Conservation (phyloP, 2,329 filamentous ascomycete genomes). For the Celoporthe dispersa region DNA sequence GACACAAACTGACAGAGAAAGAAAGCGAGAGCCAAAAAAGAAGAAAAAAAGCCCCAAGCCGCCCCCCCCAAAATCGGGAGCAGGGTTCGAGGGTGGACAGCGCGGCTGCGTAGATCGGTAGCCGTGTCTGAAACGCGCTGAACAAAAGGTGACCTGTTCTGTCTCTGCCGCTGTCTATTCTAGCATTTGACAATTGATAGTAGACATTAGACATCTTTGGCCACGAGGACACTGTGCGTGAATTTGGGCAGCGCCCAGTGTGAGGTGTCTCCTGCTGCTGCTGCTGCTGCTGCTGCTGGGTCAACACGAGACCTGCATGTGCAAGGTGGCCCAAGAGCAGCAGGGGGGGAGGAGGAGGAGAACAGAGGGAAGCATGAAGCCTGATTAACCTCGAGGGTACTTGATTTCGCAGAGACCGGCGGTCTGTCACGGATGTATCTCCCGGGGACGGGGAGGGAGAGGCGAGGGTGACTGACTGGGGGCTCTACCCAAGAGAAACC, state of each 20-base stretch:
- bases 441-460: too few relatives aligned
- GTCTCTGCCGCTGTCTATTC: not conserved
- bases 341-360: not conserved
- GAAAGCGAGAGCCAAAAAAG: not conserved
- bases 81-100: conserved; percentile 12
- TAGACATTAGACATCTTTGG: too few relatives aligned
- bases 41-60: not conserved
- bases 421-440: conserved; percentile 22
- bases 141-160: conserved; percentile 25
- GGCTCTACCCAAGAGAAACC: conserved; percentile 7
- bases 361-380: not conserved
- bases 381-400: conserved; percentile 16
- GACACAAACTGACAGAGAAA: not conserved
- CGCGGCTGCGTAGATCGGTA: conserved; percentile 28
- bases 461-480: not conserved
- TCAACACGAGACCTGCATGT: conserved; percentile 22
- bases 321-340: not conserved
- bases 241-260: conserved; percentile 10
- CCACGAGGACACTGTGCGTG: not conserved
- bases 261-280: conserved; percentile 15
- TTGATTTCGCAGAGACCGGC: conserved; percentile 13
- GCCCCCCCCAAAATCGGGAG: not conserved
- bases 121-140: conserved; percentile 29
- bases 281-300: conserved; percentile 9
- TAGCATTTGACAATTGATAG: not conserved